A percentile compares a stretch with the other conserved stretches of the same genome.
These are phyloP conservation scores for Alternaria sp. DNA, from an alignment of 2,329 filamentous ascomycete genomes.

Conservation along the genomic window DNA sequence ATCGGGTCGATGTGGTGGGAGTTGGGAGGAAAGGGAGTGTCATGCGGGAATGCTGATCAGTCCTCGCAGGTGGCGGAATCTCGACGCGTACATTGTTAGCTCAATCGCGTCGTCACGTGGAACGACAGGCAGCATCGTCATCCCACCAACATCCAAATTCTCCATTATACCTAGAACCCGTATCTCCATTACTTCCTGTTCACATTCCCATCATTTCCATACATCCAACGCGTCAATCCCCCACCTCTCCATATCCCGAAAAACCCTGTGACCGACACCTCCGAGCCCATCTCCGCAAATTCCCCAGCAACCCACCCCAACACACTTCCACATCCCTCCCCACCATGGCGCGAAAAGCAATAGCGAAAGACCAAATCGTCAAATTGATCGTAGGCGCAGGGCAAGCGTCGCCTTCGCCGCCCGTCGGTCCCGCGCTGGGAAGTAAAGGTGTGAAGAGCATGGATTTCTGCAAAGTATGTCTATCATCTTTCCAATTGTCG, in stretches of 20 bases:
- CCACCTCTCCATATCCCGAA: not conserved
- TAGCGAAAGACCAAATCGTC: slow-evolving; percentile 66
- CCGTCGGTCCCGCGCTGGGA: slow-evolving; percentile 93
- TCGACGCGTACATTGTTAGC: slow-evolving; percentile 17
- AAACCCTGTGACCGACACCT: slow-evolving; percentile 27
- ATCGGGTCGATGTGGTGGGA: not conserved
- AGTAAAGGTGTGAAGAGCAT: slow-evolving; percentile 99
- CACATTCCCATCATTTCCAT: fast-evolving
- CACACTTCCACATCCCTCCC: slow-evolving; percentile 6
- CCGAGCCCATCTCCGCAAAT: slow-evolving; percentile 28
- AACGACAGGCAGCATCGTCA: not conserved
- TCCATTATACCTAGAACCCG: not conserved
- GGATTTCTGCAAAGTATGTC: slow-evolving; percentile 81
- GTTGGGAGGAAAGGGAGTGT: not conserved
- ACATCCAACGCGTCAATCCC: not conserved
- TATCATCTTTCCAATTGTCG: not conserved
- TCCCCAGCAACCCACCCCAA: slow-evolving; percentile 10
- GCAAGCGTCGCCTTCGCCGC: slow-evolving; percentile 91
- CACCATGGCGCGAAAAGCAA: slow-evolving; percentile 46
- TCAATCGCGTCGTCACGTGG: slow-evolving; percentile 24
- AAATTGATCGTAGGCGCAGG: slow-evolving; percentile 98
- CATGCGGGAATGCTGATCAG: not conserved
- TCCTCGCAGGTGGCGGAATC: slow-evolving; percentile 2
- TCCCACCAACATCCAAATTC: not conserved
- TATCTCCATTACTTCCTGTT: not conserved